phyloP scores from a whole-genome alignment of 768 basidiomycete species.

The Coprinopsis cinerea region DNA sequence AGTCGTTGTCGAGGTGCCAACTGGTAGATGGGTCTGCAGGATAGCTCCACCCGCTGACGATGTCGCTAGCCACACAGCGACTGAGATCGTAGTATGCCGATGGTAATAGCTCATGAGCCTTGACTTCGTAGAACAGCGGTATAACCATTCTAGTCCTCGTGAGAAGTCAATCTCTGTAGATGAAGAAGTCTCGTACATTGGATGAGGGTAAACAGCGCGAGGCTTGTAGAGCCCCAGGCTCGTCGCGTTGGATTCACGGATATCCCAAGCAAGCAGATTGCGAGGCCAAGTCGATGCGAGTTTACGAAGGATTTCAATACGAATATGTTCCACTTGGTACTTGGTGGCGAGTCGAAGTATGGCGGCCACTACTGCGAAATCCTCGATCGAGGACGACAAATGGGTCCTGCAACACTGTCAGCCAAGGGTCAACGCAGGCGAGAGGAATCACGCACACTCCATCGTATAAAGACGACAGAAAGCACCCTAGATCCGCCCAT shows the following conservation, averaged over 20 bases:
- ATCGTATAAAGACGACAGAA: slow-evolving; percentile 65
- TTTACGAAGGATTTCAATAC: slow-evolving; percentile 48
- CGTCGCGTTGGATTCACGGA: slow-evolving; percentile 54
- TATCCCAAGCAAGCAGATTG: slow-evolving; percentile 60
- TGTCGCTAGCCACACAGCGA: slow-evolving; percentile 57
- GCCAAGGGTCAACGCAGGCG: neutral
- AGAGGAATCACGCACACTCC: slow-evolving; percentile 46
- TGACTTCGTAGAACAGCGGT: slow-evolving; percentile 54
- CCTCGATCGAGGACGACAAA: slow-evolving; percentile 22
- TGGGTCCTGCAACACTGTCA: slow-evolving; percentile 30
- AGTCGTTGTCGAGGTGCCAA: slow-evolving; percentile 6
- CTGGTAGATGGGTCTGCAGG: slow-evolving; percentile 30
- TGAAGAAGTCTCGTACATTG: slow-evolving; percentile 44
- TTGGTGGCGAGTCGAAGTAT: slow-evolving; percentile 60
- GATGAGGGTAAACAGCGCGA: slow-evolving; percentile 53
- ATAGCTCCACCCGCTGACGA: slow-evolving; percentile 45
- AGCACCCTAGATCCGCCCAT: slow-evolving; percentile 49
- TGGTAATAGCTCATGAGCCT: slow-evolving; percentile 55
- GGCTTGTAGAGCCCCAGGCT: slow-evolving; percentile 51
- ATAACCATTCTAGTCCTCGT: slow-evolving; percentile 48
- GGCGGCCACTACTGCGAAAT: slow-evolving; percentile 48
- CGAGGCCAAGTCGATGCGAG: slow-evolving; percentile 55
- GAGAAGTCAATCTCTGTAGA: slow-evolving; percentile 8
- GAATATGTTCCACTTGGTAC: slow-evolving; percentile 55
- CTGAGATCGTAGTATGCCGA: slow-evolving; percentile 80